Percentiles rank a stretch among this genome's conserved stretches.
These are phyloP conservation scores for Eucalyptus sp. DNA, from an alignment of 345 rosid genomes.

Conservation along the genomic window DNA sequence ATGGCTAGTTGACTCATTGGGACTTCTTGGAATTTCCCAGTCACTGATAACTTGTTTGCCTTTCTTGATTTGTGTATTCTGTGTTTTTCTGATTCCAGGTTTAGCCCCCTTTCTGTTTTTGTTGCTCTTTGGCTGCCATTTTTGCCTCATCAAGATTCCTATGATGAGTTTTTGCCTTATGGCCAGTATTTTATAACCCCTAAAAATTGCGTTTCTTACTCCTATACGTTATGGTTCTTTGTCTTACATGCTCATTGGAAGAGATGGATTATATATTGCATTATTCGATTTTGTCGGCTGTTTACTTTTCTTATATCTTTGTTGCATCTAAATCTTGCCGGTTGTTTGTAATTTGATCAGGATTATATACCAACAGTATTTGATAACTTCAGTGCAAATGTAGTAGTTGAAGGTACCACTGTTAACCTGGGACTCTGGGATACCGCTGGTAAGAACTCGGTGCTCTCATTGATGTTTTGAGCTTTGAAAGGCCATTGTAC, in stretches of 20 bases:
- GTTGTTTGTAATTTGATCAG: conserved; percentile 19
- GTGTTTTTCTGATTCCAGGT: not conserved
- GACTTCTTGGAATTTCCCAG: not conserved
- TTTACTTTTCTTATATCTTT: not conserved
- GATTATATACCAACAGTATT: conserved; percentile 96
- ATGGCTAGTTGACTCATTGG: not conserved
- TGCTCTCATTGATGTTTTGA: not conserved
- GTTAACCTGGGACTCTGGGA: conserved; percentile 97
- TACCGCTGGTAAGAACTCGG: conserved; percentile 66
- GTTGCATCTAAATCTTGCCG: not conserved
- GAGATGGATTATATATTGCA: not conserved
- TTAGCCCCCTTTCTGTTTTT: conserved; percentile 5
- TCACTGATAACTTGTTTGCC: not conserved
- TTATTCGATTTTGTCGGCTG: not conserved
- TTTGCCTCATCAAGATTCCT: not conserved
- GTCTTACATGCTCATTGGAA: not conserved
- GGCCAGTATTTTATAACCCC: not conserved
- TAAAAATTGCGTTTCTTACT: not conserved
- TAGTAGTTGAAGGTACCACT: conserved; percentile 82
- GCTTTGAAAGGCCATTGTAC: not conserved
- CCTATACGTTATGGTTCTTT: not conserved
- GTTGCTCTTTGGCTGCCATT: not conserved
- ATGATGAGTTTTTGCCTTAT: not conserved
- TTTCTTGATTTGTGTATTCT: conserved; percentile 8
- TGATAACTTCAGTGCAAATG: conserved; percentile 98